Evolutionary conservation across 176 grass and related monocot genomes (phyloP), one percentile per base, ranked within the genome.

Genomic region (Bromus sterilis): DNA sequence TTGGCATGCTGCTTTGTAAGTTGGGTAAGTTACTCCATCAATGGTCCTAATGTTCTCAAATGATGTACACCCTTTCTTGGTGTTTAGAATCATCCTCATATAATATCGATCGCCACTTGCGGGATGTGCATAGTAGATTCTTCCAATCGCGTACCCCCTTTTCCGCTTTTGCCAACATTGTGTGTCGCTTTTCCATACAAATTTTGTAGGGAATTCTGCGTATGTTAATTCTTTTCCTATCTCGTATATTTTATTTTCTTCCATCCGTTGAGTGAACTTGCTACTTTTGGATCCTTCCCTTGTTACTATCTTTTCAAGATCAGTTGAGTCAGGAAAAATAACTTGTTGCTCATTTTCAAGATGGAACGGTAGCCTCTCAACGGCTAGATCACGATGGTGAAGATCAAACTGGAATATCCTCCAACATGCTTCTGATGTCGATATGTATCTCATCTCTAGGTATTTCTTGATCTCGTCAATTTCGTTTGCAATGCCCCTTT

Each of bases 261-360:
- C 69, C 10, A 85, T 66, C 82, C 82, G 81, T 4, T 59, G 14
- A 11, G 73, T 79, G n/a, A 89, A 58, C 24, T 56, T 89, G 7
- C 57, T 80, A 0, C 2, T 8, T 8, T 35, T 9, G 0, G 9
- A 1, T 11, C 1, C 0, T 11, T 23, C 12, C 8, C 15, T 20
- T 29, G 15, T 62, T 12, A 34, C 21, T 1, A 82, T 56, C 0
- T 43, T 1, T 0, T 20, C 35, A 29, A 78, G 0, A 1, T 74
- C 9, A 11, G 13, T 30, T 0, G 28, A 28, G 31, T 80, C 25
- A 0, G 33, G 35, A 20, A 76, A 90, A 4, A 87, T 0, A 0
- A 83, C 53, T 6, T 20, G 28, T 2, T 80, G 11, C 8, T 86
- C 31, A 1, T 44, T 39, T 10, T 66, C 39, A 15, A 79, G 23